Conservation (phyloP, 2,329 filamentous ascomycete species). For the Colletotrichum salicis region DNA sequence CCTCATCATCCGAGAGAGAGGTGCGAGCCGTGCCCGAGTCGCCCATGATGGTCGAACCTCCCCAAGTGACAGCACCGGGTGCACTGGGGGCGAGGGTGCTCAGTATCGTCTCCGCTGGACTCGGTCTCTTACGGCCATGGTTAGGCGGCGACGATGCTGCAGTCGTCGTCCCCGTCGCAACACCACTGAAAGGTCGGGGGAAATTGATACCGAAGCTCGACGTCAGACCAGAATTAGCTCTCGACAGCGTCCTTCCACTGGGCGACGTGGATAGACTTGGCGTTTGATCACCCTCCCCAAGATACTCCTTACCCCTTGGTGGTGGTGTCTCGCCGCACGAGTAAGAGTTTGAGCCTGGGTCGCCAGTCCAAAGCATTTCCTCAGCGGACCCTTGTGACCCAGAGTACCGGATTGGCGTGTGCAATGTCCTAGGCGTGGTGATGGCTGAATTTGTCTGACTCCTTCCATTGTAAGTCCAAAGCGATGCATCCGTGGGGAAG, state of each 20-base stretch:
- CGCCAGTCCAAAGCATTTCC: constrained; percentile 62
- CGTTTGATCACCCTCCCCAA: constrained; percentile 57
- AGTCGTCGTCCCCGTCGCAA: constrained; percentile 42
- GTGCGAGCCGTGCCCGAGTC: constrained; percentile 60
- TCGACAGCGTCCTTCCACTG: constrained; percentile 62
- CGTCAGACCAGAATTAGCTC: constrained; percentile 65
- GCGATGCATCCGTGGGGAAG: constrained; percentile 67
- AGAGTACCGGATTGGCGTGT: constrained; percentile 65
- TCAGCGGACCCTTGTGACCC: constrained; percentile 66
- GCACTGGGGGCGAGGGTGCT: constrained; percentile 62
- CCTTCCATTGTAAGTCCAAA: constrained; percentile 63
- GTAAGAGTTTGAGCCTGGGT: constrained; percentile 67
- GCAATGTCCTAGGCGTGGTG: constrained; percentile 67
- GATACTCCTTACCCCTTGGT: constrained; percentile 57
- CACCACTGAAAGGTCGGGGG: constrained; percentile 54
- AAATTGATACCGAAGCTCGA: constrained; percentile 67
- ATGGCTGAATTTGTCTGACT: constrained; percentile 65
- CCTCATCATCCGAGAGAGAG: constrained; percentile 66
- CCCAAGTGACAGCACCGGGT: constrained; percentile 60
- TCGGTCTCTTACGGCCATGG: constrained; percentile 63
- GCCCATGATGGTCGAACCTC: constrained; percentile 55
- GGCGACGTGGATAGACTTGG: constrained; percentile 70
- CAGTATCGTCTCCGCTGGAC: constrained; percentile 70
- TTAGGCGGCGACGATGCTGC: constrained; percentile 57
- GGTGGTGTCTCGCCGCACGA: constrained; percentile 71